A percentile compares a stretch with the other conserved stretches of the same genome.
These are phyloP conservation scores for Pestalotiopsis sp. DNA, from an alignment of 2,329 filamentous ascomycete genomes.

Conservation along the genomic window DNA sequence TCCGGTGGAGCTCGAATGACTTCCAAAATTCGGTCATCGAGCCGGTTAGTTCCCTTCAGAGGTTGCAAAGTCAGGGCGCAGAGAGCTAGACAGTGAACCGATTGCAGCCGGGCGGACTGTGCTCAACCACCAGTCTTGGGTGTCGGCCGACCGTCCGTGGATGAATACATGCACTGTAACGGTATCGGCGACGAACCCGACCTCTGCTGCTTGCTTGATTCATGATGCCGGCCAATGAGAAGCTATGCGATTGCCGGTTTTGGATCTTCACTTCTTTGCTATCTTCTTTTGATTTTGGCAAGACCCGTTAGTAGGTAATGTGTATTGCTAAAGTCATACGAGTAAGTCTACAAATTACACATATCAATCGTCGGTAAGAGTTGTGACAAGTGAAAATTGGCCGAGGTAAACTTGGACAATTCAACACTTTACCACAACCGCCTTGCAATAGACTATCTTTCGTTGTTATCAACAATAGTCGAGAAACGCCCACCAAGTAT, in stretches of 20 bases:
- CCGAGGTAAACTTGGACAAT: too few relatives aligned
- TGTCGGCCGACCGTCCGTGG: not conserved
- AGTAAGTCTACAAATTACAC: too few relatives aligned
- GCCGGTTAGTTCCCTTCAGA: not conserved
- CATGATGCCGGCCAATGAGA: not conserved
- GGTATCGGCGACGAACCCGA: not conserved
- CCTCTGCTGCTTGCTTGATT: not conserved
- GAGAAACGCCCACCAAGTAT: too few relatives aligned
- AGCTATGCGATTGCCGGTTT: not conserved
- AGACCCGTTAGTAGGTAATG: not conserved
- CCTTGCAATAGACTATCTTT: too few relatives aligned
- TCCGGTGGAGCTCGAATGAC: slow-evolving; percentile 8
- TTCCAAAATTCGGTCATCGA: slow-evolving; percentile 10
- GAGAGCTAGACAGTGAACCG: not conserved
- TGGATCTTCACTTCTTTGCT: not conserved
- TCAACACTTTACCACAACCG: too few relatives aligned
- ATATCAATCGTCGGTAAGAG: too few relatives aligned
- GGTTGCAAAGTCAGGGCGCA: not conserved
- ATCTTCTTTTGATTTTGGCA: not conserved
- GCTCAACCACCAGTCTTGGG: not conserved
- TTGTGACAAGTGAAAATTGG: too few relatives aligned
- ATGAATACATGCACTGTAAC: not conserved
- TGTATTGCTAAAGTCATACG: too few relatives aligned
- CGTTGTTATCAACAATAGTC: too few relatives aligned
- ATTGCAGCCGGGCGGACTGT: not conserved